phyloP scores from a whole-genome alignment of 208 protist genomes.

The Acanthamoeba quina region DNA sequence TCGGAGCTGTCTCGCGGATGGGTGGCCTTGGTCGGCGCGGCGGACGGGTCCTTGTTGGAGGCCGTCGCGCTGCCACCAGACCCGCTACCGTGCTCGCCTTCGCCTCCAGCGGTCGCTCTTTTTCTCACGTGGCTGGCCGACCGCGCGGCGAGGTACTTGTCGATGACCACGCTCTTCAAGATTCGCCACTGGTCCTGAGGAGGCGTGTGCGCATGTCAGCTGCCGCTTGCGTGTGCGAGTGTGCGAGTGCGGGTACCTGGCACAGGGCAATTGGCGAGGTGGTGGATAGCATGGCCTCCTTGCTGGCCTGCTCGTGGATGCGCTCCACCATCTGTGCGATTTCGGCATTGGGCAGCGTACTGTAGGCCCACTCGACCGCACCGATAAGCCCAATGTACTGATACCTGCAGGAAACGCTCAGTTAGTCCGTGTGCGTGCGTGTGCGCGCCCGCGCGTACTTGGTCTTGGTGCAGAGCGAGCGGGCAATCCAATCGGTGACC shows the following conservation, averaged over 20 bases:
- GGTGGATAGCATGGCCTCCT: not conserved
- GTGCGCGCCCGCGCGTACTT: not conserved
- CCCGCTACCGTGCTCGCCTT: too few species aligned
- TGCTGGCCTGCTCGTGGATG: constrained; percentile 4
- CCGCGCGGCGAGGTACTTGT: not conserved
- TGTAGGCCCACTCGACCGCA: not conserved
- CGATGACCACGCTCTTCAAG: not conserved
- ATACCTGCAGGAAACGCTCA: not conserved
- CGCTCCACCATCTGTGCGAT: not conserved
- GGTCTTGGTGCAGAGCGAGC: constrained; percentile 24
- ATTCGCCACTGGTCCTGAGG: not conserved
- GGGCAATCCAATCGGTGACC: constrained; percentile 32
- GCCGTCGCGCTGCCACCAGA: too few species aligned
- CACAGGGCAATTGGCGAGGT: not conserved
- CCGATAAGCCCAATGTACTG: not conserved
- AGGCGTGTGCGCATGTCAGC: too few species aligned
- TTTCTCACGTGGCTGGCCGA: not conserved
- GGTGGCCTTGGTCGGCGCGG: too few species aligned
- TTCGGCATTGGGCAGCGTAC: not conserved
- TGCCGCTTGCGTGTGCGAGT: too few species aligned
- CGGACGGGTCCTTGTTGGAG: too few species aligned
- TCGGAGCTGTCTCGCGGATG: too few species aligned
- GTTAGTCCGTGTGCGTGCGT: not conserved
- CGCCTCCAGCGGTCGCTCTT: too few species aligned
- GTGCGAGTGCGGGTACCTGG: not conserved